These are phyloP conservation scores for Coemansia reversa DNA, from an alignment of 192 early-diverging fungal species.

Conservation along the genomic window DNA sequence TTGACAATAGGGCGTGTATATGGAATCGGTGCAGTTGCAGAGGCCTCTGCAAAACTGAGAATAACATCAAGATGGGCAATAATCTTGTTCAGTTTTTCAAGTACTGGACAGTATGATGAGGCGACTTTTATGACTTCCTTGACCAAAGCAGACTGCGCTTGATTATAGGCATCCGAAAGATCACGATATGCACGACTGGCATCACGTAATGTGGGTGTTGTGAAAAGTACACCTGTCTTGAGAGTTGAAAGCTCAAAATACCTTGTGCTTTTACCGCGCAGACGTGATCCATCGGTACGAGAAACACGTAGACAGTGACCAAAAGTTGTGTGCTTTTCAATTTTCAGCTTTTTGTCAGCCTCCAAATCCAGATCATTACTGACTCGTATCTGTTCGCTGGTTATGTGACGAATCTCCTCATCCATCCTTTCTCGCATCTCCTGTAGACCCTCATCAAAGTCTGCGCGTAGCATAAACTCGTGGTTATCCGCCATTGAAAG, in stretches of 20 bases:
- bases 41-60: constrained; percentile 83
- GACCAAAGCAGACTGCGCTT: constrained; percentile 70
- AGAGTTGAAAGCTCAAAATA: constrained; percentile 87
- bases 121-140: constrained; percentile 88
- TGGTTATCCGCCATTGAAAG: constrained; percentile 79
- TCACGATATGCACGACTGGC: constrained; percentile 64
- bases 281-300: constrained; percentile 63
- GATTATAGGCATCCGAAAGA: constrained; percentile 62
- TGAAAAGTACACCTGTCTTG: constrained; percentile 87
- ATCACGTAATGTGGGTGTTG: constrained; percentile 67
- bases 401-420: constrained; percentile 54
- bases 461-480: constrained; percentile 84
- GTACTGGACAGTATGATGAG: constrained; percentile 76
- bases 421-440: constrained; percentile 57
- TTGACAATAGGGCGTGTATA: constrained; percentile 73
- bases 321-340: constrained; percentile 79
- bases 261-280: constrained; percentile 64
- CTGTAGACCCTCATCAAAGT: constrained; percentile 67
- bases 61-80: constrained; percentile 88
- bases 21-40: constrained; percentile 77
- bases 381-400: constrained; percentile 62
- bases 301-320: constrained; percentile 86
- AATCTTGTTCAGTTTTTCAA: constrained; percentile 73
- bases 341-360: constrained; percentile 81
- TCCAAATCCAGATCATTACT: constrained; percentile 68